Conservation (phyloP, 2,329 filamentous ascomycete species). For the Fusarium sororula region DNA sequence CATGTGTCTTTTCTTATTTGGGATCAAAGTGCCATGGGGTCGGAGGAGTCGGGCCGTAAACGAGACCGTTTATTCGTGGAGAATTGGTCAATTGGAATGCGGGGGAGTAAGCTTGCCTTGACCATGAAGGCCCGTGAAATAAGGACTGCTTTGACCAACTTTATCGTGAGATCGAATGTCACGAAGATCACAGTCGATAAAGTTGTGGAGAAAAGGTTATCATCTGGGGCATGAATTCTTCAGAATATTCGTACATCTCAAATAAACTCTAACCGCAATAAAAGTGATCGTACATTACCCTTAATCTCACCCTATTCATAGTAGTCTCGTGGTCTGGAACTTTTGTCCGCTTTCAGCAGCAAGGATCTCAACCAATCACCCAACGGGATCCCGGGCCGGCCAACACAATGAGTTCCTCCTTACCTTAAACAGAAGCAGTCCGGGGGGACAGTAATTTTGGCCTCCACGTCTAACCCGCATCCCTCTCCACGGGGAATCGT, state of each 20-base stretch:
- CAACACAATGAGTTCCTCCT: neutral
- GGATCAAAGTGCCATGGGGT: neutral
- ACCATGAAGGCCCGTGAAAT: neutral
- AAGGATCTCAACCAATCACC: conserved; percentile 16
- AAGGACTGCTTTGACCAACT: neutral
- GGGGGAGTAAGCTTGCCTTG: conserved; percentile 25
- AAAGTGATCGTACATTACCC: too few relatives aligned
- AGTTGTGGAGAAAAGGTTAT: neutral
- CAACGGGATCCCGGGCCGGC: conserved; percentile 28
- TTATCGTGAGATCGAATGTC: neutral
- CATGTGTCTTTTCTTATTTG: conserved; percentile 10
- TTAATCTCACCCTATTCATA: neutral
- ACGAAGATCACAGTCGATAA: neutral
- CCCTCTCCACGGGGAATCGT: neutral
- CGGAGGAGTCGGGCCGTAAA: conserved; percentile 30
- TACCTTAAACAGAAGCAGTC: neutral
- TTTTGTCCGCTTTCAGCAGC: neutral
- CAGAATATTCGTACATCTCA: neutral
- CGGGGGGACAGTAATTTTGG: neutral
- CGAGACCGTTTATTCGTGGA: conserved; percentile 28
- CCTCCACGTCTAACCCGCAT: conserved; percentile 5
- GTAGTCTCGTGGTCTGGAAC: neutral
- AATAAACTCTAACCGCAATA: neutral
- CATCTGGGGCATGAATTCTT: neutral
- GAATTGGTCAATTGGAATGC: conserved; percentile 20